These are phyloP conservation scores for Huntiella omanensis DNA, from an alignment of 2,329 filamentous ascomycete genomes.

Conservation along the genomic window DNA sequence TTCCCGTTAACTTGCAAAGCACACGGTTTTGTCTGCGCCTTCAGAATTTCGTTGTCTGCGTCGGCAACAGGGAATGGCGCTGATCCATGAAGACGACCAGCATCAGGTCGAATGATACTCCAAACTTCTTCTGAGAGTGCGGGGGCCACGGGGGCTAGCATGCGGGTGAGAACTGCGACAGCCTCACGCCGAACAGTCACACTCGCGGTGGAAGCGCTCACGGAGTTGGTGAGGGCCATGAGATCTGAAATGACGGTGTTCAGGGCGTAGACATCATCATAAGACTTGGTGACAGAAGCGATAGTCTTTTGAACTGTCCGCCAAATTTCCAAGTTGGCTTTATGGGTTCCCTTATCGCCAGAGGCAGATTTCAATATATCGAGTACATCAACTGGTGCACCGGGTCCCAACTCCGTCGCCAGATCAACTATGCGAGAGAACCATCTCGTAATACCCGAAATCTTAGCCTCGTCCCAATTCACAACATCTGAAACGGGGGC, in stretches of 20 bases:
- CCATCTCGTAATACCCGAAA: slow-evolving; percentile 68
- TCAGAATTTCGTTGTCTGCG: slow-evolving; percentile 18
- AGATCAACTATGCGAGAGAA: slow-evolving; percentile 47
- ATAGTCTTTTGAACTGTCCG: slow-evolving; percentile 50
- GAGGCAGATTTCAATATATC: neutral
- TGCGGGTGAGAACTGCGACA: slow-evolving; percentile 39
- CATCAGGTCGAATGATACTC: slow-evolving; percentile 31
- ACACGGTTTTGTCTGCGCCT: slow-evolving; percentile 29
- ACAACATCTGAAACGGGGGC: slow-evolving; percentile 68
- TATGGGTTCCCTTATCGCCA: neutral
- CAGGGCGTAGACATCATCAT: slow-evolving; percentile 53
- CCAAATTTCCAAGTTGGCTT: slow-evolving; percentile 34
- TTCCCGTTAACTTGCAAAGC: slow-evolving; percentile 72
- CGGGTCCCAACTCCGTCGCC: slow-evolving; percentile 18
- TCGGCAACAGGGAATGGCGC: slow-evolving; percentile 42
- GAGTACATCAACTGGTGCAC: neutral
- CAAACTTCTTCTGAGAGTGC: slow-evolving; percentile 70
- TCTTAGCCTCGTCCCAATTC: slow-evolving; percentile 74
- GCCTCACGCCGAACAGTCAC: slow-evolving; percentile 28
- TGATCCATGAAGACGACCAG: slow-evolving; percentile 22
- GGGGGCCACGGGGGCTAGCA: slow-evolving; percentile 65
- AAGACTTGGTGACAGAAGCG: slow-evolving; percentile 44
- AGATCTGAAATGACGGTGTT: slow-evolving; percentile 74
- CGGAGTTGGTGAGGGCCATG: slow-evolving; percentile 58
- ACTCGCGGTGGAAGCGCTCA: slow-evolving; percentile 23